Base-by-base conservation (phyloP, 805 yeast genomes). In the Saturnispora ahearnii region DNA sequence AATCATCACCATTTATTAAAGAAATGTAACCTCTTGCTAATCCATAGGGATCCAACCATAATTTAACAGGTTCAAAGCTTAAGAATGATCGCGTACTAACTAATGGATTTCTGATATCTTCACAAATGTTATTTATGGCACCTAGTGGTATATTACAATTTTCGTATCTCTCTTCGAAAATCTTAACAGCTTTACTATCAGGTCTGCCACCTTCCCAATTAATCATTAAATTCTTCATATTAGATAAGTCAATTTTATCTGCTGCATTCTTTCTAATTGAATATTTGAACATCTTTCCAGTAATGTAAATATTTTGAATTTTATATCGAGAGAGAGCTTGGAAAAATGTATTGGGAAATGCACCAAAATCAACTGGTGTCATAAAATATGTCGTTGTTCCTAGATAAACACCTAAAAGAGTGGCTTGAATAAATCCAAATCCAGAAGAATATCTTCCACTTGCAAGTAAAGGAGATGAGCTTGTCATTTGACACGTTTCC, bases 11-110 rank as follows among this genome's bases (percentile, higher is more conserved):
- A 57, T 86, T 84, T 5, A 88, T 90, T 26, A 86, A 74, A 21
- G 85, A 80, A 2, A 93, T 76, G 48, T 83, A 79, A 2, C 99
- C 99, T 54, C 88, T 91, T n/a, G 97, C 75, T 51, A 93, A 72
- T 0, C 95, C 91, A 44, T 84, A 72, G 0, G 96, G 89, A 61
- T 93, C 98, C 46, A 93, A 71, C 74, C 84, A 88, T 24, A 93
- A 64, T 55, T 87, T 93, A 21, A 87, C 83, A 0, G 96, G 95
- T 13, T 91, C 95, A 48, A 88, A 81, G 7, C 89, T 81, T 74
- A 91, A 74, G 64, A 88, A 90, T 1, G 96, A 87, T 47, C 98
- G 72, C 1, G 96, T 76, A 0, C 96, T 73, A 3, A 90, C 78
- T 68, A 89, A 75, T 1, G 96, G 95, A 61, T 89, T 90, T 65